Conservation (phyloP, 139 green algal genomes). For the Gonium pectorale region DNA sequence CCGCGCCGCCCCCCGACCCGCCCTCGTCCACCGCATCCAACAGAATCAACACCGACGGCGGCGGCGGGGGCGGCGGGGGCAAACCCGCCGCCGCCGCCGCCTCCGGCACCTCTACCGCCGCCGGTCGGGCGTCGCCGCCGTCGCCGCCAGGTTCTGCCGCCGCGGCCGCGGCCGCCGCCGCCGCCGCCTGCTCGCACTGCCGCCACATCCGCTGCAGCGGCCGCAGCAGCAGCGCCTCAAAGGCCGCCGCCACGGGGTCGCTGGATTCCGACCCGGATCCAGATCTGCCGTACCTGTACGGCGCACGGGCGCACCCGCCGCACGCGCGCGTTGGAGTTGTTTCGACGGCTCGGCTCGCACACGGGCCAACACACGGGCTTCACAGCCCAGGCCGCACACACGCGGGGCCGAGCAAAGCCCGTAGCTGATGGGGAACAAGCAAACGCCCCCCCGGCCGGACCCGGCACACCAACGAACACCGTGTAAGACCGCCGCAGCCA, state of each 20-base stretch:
- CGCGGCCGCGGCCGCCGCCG: background rate
- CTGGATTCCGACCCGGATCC: too few species aligned
- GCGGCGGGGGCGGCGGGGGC: too few species aligned
- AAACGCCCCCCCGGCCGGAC: too few species aligned
- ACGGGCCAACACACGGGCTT: too few species aligned
- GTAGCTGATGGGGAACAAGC: too few species aligned
- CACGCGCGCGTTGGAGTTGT: too few species aligned
- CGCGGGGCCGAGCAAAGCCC: too few species aligned
- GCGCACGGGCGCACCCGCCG: background rate
- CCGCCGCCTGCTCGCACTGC: background rate
- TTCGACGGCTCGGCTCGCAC: too few species aligned
- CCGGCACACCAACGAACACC: too few species aligned
- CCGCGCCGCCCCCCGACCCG: background rate
- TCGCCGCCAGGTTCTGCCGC: background rate
- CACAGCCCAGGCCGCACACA: too few species aligned
- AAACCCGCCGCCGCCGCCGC: background rate
- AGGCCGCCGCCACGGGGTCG: constrained; percentile 4
- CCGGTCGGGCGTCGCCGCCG: background rate
- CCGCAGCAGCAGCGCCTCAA: constrained; percentile 28
- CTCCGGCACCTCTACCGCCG: background rate
- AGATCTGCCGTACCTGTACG: too few species aligned
- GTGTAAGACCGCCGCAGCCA: too few species aligned
- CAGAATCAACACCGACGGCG: background rate
- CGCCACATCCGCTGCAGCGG: constrained; percentile 5
- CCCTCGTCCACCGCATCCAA: constrained; percentile 26